Evolutionary conservation across 1,284 basidiomycete species (phyloP).

Genomic region (Pyrrhoderma noxium): DNA sequence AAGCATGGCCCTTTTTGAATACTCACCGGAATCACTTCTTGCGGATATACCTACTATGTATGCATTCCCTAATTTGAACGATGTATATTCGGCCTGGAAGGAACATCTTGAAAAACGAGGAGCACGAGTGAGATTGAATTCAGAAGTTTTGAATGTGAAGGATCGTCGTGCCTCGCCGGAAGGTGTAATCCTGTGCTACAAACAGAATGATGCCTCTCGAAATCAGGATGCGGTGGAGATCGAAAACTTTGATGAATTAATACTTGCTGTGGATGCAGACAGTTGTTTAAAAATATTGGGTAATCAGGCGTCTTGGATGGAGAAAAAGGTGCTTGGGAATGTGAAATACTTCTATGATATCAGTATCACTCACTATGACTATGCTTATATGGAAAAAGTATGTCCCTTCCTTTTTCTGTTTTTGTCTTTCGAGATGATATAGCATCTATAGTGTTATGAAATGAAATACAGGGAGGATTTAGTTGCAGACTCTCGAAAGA

Average conservation of each 20-base stretch:
- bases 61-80: conserved; percentile 37
- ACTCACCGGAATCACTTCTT: conserved; percentile 29
- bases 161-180: conserved; percentile 18
- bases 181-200: conserved; percentile 17
- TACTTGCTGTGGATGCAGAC: conserved; percentile 54
- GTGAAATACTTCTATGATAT: conserved; percentile 53
- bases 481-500: conserved; percentile 31
- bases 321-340: conserved; percentile 50
- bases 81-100: conserved; percentile 43
- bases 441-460: conserved; percentile 38
- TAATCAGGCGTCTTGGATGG: conserved; percentile 46
- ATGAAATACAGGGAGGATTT: conserved; percentile 34
- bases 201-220: conserved; percentile 19
- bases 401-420: neutral
- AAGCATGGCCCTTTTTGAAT: conserved; percentile 43
- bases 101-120: conserved; percentile 29
- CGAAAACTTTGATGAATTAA: conserved; percentile 56
- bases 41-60: conserved; percentile 34
- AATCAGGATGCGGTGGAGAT: conserved; percentile 24
- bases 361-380: conserved; percentile 51
- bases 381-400: conserved; percentile 49
- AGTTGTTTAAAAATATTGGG: conserved; percentile 49
- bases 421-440: neutral
- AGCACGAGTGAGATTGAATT: conserved; percentile 27
- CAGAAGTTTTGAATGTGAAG: conserved; percentile 13